phyloP scores from a whole-genome alignment of 78 protist species.

The Chrysochromulina parva region DNA sequence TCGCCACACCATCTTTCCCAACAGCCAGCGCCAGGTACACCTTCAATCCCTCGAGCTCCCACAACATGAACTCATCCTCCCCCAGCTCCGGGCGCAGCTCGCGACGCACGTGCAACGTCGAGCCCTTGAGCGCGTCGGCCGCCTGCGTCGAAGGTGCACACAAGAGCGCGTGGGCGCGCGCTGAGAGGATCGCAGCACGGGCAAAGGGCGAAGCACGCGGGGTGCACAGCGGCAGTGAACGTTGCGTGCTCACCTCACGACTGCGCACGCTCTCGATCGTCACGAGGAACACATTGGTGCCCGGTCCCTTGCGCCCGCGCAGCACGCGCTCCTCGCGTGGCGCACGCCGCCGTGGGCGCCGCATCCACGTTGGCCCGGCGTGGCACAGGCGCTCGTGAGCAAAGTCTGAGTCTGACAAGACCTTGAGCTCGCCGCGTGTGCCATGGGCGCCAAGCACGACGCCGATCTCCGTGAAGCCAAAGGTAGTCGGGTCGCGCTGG shows the following conservation, averaged over 20 bases:
- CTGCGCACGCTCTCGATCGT: background rate
- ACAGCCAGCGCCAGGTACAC: background rate
- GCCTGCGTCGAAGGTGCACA: background rate
- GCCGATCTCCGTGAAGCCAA: conserved; percentile 18
- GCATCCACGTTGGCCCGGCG: background rate
- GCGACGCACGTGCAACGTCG: background rate
- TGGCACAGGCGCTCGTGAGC: background rate
- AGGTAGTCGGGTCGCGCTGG: background rate
- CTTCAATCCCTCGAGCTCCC: background rate
- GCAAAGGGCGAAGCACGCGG: too few species aligned
- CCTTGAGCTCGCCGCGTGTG: background rate
- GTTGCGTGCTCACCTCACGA: background rate
- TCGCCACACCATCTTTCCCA: background rate
- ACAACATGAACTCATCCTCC: background rate
- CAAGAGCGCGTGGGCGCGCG: too few species aligned
- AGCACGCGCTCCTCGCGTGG: background rate
- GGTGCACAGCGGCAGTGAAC: too few species aligned
- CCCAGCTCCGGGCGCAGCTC: background rate
- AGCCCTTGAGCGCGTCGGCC: background rate
- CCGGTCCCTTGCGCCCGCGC: background rate
- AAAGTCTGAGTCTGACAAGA: background rate
- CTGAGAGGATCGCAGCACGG: too few species aligned
- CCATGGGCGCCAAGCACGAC: background rate
- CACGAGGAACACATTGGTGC: background rate
- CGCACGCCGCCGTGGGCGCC: background rate